These are phyloP conservation scores for Cyberlindnera meyerae DNA, from an alignment of 805 yeast species.

Conservation along the genomic window DNA sequence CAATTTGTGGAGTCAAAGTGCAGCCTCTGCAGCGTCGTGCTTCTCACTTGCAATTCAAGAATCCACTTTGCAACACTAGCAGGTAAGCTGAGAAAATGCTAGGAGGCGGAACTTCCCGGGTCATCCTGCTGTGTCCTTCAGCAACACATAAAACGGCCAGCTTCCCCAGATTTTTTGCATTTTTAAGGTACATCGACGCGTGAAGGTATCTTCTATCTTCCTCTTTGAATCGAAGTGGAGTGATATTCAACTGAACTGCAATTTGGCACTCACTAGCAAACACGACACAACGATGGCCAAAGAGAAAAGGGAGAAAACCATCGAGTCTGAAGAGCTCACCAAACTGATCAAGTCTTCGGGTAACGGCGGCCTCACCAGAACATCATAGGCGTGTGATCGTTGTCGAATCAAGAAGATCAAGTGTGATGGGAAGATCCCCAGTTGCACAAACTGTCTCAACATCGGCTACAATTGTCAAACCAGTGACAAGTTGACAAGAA, in stretches of 20 bases:
- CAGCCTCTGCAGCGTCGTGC: neutral
- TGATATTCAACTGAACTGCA: neutral
- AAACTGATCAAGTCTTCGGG: constrained; percentile 26
- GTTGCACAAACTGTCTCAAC: constrained; percentile 60
- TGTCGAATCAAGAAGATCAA: constrained; percentile 73
- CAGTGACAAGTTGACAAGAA: constrained; percentile 66
- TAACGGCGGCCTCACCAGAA: constrained; percentile 35
- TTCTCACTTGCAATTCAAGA: no score
- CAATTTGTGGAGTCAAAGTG: constrained; percentile 11
- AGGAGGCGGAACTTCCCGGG: neutral
- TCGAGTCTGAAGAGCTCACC: constrained; percentile 4
- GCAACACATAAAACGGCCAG: no score
- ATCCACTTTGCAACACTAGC: no score
- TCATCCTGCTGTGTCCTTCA: no score
- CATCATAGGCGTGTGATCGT: constrained; percentile 78
- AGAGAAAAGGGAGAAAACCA: neutral
- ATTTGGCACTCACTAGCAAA: no score
- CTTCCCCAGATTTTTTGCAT: no score
- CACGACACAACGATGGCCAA: no score
- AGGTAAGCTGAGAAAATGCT: no score
- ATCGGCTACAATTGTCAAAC: constrained; percentile 67
- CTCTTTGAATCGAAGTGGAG: no score
- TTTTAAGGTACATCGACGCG: no score
- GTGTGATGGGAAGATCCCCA: constrained; percentile 67
- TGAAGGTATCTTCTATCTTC: no score